Base-by-base conservation (phyloP, 1,284 basidiomycete genomes). In the Malassezia dermatis region DNA sequence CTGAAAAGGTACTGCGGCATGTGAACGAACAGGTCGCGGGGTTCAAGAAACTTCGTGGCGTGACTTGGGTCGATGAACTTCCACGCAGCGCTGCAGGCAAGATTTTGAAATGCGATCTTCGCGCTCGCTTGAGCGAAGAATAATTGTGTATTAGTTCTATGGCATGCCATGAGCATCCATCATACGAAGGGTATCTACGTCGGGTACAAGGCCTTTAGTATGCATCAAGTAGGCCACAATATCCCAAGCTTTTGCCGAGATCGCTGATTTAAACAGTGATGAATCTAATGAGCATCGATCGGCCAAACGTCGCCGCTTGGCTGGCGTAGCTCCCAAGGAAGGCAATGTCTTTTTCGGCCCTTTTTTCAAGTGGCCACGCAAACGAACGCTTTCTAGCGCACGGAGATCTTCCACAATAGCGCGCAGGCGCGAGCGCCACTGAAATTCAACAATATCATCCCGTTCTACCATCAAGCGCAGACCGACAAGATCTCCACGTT, bases 61-160 rank as follows among this genome's bases (percentile, higher is more conserved):
- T 71, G 41, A 64, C 64, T 11, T 74, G 67, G 67, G 48, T 69
- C 31, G 61, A 70, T 10, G 58, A 60, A 7, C 47, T 73, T 1
- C 71, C 71, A 56, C 53, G 56, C 49, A 26, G 56, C 27, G 60
- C 62, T 4, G 59, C 69, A 7, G 71, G 71, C 27, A 74, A 74
- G 56, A 59, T 74, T 10, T 53, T 74, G 13, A 71, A 71, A 51
- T 61, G 65, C 42, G 66, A 72, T 47, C 58, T 73, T 23, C 19
- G 46, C 4, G 42, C 45, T 8, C 32, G 41, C 12, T 28, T 53
- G 26, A 40, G 27, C 17, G 28, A 50, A 21, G 17, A 31, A 30
- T 47, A 47, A 39, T 17, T 31, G 45, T 4, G 47, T 17, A 26
- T 21, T 30, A 17, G 32, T n/a, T 7, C 42, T 48, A 48, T n/a